phyloP scores from a whole-genome alignment of 2,329 filamentous ascomycete species.

The Claviceps africana region DNA sequence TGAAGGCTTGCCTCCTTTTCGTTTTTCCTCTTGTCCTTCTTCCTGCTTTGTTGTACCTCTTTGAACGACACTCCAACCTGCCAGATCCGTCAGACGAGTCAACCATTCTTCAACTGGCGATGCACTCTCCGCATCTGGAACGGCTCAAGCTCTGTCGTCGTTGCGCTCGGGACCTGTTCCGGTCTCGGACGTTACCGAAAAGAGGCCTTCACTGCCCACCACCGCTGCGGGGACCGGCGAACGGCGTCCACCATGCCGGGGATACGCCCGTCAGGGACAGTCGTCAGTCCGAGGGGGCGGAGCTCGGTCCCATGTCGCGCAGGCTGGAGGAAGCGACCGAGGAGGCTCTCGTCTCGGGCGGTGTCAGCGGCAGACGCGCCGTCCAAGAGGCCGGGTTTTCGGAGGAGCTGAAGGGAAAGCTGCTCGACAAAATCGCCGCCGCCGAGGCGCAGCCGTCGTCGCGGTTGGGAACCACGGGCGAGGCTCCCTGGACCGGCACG shows the following conservation, averaged over 20 bases:
- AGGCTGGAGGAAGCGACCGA: slow-evolving; percentile 50
- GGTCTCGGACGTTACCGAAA: background rate
- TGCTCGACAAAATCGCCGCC: slow-evolving; percentile 42
- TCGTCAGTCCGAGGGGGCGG: background rate
- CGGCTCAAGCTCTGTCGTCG: background rate
- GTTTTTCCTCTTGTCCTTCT: too few relatives aligned
- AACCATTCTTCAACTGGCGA: background rate
- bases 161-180: background rate
- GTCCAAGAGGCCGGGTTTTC: slow-evolving; percentile 51
- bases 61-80: background rate
- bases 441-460: slow-evolving; percentile 33
- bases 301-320: slow-evolving; percentile 36
- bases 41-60: too few relatives aligned
- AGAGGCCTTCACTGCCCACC: background rate
- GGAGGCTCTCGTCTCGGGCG: slow-evolving; percentile 44
- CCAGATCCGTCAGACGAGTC: background rate
- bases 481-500: slow-evolving; percentile 62
- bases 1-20: too few relatives aligned
- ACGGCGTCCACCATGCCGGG: background rate
- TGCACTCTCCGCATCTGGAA: background rate
- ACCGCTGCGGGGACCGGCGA: background rate
- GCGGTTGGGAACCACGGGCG: slow-evolving; percentile 11
- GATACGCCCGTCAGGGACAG: background rate
- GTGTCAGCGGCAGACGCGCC: slow-evolving; percentile 43
- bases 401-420: slow-evolving; percentile 43